Conservation (phyloP, 129 eudicot species). For the Heracleum sosnowskyi region DNA sequence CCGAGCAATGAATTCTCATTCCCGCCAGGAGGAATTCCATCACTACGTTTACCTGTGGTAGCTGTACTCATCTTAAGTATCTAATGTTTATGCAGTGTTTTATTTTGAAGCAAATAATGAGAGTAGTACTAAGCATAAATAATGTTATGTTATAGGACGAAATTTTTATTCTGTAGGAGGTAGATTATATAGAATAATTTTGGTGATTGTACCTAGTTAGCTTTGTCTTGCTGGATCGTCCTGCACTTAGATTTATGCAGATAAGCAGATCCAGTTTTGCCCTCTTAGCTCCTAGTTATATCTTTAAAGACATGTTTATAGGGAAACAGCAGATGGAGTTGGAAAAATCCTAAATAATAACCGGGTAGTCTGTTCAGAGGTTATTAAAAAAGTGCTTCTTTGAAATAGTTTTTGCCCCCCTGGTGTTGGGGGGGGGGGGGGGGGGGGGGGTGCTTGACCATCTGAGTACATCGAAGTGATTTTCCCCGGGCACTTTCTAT, state of each 20-base stretch:
- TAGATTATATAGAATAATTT: neutral
- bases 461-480: neutral
- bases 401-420: no score
- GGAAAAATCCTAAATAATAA: neutral
- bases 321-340: neutral
- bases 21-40: conserved; percentile 75
- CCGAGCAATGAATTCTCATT: conserved; percentile 51
- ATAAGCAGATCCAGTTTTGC: neutral
- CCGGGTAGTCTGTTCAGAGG: neutral
- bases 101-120: neutral
- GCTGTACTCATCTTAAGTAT: conserved; percentile 41
- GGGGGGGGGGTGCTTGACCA: neutral
- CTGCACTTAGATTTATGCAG: neutral
- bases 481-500: neutral
- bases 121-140: neutral
- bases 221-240: neutral
- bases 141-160: neutral
- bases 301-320: neutral
- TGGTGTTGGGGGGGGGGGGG: neutral
- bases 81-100: conserved; percentile 1
- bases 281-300: neutral
- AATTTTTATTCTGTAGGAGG: neutral
- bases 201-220: neutral
- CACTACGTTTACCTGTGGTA: conserved; percentile 92
- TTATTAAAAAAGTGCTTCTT: no score